Evolutionary conservation across 495 filamentous ascomycete genomes (phyloP).

Genomic region (Cairneyella variabilis): DNA sequence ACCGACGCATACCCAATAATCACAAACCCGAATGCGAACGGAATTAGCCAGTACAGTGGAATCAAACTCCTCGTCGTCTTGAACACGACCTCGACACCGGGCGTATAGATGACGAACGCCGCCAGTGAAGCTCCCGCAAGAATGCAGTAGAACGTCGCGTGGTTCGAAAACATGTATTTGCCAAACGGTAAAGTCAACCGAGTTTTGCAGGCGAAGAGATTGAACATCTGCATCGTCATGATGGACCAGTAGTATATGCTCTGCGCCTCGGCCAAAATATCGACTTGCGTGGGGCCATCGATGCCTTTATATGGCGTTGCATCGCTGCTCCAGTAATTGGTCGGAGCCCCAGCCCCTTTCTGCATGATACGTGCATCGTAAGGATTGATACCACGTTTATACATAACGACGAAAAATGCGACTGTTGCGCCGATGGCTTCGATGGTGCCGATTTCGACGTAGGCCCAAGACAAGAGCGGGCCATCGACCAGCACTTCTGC

Average conservation of each 20-base stretch:
- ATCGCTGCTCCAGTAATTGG: constrained; percentile 27
- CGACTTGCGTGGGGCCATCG: constrained; percentile 25
- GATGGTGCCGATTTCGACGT: constrained; percentile 46
- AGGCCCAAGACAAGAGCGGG: constrained; percentile 26
- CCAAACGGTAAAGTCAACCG: constrained; percentile 60
- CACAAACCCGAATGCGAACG: constrained; percentile 55
- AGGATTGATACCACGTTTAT: constrained; percentile 46
- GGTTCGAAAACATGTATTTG: constrained; percentile 52
- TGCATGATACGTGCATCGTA: constrained; percentile 27
- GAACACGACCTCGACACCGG: constrained; percentile 34
- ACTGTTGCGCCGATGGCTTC: constrained; percentile 55
- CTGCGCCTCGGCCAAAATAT: constrained; percentile 32
- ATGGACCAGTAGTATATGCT: constrained; percentile 33
- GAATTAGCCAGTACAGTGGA: constrained; percentile 60
- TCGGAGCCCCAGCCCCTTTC: constrained; percentile 23
- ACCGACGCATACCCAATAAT: constrained; percentile 35
- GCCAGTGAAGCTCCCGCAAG: constrained; percentile 40
- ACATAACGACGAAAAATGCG: constrained; percentile 60
- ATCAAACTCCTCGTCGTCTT: constrained; percentile 47
- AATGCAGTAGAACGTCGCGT: constrained; percentile 45
- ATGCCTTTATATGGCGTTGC: constrained; percentile 28
- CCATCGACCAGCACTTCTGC: constrained; percentile 31
- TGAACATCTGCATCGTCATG: constrained; percentile 47
- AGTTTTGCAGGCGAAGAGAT: constrained; percentile 61
- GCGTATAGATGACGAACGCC: constrained; percentile 58